Evolutionary conservation across 352 stramenopile genomes (phyloP).

Genomic region (Pythium angustatum): DNA sequence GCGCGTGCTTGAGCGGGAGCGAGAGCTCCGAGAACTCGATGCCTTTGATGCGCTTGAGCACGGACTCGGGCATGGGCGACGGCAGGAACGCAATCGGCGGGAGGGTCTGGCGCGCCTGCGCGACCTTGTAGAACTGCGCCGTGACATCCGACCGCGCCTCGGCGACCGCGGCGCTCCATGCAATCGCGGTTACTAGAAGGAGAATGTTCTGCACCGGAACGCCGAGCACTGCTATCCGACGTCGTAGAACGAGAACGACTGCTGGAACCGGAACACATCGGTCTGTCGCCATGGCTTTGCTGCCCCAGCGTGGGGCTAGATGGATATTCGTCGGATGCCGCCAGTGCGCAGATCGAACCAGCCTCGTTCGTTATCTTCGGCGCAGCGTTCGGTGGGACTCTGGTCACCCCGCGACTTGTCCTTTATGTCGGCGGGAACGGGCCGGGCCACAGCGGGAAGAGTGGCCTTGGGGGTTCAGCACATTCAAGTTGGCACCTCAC

Average conservation of each 20-base stretch:
- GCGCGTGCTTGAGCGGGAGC: conserved; percentile 20
- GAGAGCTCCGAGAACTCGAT: conserved; percentile 17
- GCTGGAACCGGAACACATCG: not conserved
- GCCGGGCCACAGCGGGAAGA: not conserved
- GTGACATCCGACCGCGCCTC: conserved; percentile 19
- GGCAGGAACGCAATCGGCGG: conserved; percentile 5
- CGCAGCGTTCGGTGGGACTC: not conserved
- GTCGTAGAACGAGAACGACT: too few species aligned
- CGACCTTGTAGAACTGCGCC: conserved; percentile 27
- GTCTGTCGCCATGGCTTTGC: not conserved
- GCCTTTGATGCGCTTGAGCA: conserved; percentile 12
- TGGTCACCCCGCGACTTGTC: not conserved
- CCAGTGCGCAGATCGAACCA: too few species aligned
- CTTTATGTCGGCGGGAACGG: conserved; percentile 4
- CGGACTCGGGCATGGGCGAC: conserved; percentile 13
- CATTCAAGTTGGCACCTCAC: conserved; percentile 27
- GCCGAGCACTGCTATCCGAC: not conserved
- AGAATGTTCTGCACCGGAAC: not conserved
- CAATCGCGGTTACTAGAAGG: not conserved
- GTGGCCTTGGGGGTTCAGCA: conserved; percentile 14
- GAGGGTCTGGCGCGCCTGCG: conserved; percentile 10
- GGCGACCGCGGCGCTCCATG: not conserved
- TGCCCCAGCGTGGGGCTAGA: too few species aligned
- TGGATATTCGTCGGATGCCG: not conserved
- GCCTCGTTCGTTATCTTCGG: too few species aligned